Conservation (phyloP, 177 flowering plant genomes). For the Vitis hybrid region DNA sequence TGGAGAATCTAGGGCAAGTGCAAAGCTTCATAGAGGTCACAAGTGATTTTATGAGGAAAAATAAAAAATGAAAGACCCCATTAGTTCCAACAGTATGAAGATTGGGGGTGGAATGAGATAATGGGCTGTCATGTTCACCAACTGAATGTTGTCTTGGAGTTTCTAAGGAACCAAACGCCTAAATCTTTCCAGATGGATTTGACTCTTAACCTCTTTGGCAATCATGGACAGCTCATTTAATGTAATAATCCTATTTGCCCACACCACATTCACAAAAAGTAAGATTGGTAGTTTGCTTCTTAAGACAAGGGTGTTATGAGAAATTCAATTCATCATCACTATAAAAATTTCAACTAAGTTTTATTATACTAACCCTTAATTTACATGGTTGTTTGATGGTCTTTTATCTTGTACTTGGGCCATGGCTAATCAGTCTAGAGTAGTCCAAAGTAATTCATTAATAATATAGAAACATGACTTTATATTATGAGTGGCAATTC, state of each 20-base stretch:
- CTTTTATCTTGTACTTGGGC: too few species aligned
- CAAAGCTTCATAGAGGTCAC: background rate
- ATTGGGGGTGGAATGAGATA: background rate
- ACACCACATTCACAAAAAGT: background rate
- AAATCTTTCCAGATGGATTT: constrained; percentile 11
- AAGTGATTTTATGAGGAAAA: background rate
- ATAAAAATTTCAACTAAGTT: too few species aligned
- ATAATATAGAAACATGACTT: too few species aligned
- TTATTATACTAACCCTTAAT: too few species aligned
- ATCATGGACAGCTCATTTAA: constrained; percentile 4
- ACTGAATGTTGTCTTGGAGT: constrained; percentile 1
- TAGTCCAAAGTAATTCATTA: too few species aligned
- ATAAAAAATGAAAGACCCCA: background rate
- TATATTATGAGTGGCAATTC: too few species aligned
- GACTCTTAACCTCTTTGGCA: background rate
- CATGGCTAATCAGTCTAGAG: too few species aligned
- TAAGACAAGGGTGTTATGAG: too few species aligned
- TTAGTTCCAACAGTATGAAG: constrained; percentile 1
- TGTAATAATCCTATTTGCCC: constrained; percentile 1
- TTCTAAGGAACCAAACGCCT: constrained; percentile 8
- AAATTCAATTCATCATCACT: too few species aligned
- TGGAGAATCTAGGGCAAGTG: background rate
- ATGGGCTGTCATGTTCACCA: background rate
- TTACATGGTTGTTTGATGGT: too few species aligned
- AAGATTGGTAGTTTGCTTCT: too few species aligned